Percentiles rank a stretch among this genome's conserved stretches.
phyloP scores from a whole-genome alignment of 2,329 filamentous ascomycete genomes.

The Fusarium longipes region DNA sequence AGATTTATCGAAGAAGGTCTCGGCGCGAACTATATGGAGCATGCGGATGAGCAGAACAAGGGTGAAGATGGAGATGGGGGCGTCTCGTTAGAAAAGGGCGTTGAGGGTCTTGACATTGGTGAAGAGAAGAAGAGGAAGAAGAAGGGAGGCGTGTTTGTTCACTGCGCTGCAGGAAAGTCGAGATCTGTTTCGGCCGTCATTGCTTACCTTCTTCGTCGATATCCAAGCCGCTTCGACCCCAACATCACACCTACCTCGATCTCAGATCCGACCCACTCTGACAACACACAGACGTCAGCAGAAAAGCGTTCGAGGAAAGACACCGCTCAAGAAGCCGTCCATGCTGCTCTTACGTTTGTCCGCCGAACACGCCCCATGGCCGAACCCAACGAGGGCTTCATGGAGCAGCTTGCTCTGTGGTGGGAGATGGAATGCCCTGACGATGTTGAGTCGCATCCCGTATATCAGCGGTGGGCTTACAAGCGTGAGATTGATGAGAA shows the following conservation, averaged over 20 bases:
- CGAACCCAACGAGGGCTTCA: slow-evolving; percentile 92
- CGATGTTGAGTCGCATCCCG: slow-evolving; percentile 71
- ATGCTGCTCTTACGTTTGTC: slow-evolving; percentile 74
- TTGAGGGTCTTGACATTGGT: slow-evolving; percentile 28
- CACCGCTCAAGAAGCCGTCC: slow-evolving; percentile 61
- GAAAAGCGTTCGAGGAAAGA: slow-evolving; percentile 46
- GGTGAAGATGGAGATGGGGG: slow-evolving; percentile 35
- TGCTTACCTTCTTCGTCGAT: slow-evolving; percentile 83
- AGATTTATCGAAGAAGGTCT: slow-evolving; percentile 86
- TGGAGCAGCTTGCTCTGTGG: slow-evolving; percentile 87
- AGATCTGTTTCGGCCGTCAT: slow-evolving; percentile 86
- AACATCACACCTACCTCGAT: slow-evolving; percentile 49
- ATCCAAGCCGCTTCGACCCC: slow-evolving; percentile 64
- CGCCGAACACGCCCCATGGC: slow-evolving; percentile 78
- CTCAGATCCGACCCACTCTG: slow-evolving; percentile 29
- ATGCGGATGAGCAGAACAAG: slow-evolving; percentile 8
- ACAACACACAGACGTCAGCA: slow-evolving; percentile 15
- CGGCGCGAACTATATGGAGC: slow-evolving; percentile 37
- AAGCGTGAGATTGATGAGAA: slow-evolving; percentile 65
- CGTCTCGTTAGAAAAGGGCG: slow-evolving; percentile 35
- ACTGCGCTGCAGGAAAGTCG: slow-evolving; percentile 95
- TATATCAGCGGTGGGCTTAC: slow-evolving; percentile 80
- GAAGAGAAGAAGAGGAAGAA: slow-evolving; percentile 30
- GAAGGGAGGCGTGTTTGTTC: slow-evolving; percentile 63
- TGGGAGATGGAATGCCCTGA: slow-evolving; percentile 85